Conservation (phyloP, 1,284 basidiomycete genomes). For the Ceratorhiza oryzae-sativae region DNA sequence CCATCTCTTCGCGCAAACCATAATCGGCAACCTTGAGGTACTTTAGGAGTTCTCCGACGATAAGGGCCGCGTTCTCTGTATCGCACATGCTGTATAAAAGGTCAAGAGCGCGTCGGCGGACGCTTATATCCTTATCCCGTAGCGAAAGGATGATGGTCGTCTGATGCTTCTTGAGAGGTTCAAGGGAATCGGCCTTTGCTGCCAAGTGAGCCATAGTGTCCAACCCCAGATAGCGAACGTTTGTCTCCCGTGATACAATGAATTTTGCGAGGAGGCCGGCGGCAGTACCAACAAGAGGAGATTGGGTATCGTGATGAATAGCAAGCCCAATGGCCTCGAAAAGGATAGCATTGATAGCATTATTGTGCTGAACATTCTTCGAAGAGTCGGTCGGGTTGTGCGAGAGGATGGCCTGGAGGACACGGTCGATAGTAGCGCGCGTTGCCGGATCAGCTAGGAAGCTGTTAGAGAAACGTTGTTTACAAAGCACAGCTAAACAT, state of each 20-base stretch:
- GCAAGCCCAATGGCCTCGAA: slow-evolving; percentile 98
- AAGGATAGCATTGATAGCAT: slow-evolving; percentile 96
- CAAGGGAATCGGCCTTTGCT: slow-evolving; percentile 87
- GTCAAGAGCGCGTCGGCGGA: slow-evolving; percentile 92
- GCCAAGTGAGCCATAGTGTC: slow-evolving; percentile 99
- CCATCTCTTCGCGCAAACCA: slow-evolving; percentile 96
- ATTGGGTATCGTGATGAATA: slow-evolving; percentile 94
- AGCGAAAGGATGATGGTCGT: slow-evolving; percentile 93
- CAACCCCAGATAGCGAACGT: slow-evolving; percentile 95
- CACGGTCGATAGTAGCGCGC: slow-evolving; percentile 77
- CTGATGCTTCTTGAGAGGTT: slow-evolving; percentile 94
- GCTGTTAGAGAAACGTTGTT: neutral
- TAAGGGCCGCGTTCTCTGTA: slow-evolving; percentile 89
- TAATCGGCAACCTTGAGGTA: slow-evolving; percentile 96
- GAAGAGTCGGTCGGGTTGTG: slow-evolving; percentile 74
- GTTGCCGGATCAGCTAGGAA: slow-evolving; percentile 81
- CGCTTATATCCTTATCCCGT: slow-evolving; percentile 96
- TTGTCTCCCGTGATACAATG: slow-evolving; percentile 97
- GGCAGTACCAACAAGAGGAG: slow-evolving; percentile 88
- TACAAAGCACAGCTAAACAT: slow-evolving; percentile 42
- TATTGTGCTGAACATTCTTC: slow-evolving; percentile 97
- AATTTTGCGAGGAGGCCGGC: slow-evolving; percentile 92
- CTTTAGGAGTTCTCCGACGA: slow-evolving; percentile 92
- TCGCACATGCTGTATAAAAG: slow-evolving; percentile 99
- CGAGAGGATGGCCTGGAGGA: slow-evolving; percentile 85